Evolutionary conservation across 371 early-diverging fungal genomes (phyloP).

Genomic region (Sporodiniella umbellata): DNA sequence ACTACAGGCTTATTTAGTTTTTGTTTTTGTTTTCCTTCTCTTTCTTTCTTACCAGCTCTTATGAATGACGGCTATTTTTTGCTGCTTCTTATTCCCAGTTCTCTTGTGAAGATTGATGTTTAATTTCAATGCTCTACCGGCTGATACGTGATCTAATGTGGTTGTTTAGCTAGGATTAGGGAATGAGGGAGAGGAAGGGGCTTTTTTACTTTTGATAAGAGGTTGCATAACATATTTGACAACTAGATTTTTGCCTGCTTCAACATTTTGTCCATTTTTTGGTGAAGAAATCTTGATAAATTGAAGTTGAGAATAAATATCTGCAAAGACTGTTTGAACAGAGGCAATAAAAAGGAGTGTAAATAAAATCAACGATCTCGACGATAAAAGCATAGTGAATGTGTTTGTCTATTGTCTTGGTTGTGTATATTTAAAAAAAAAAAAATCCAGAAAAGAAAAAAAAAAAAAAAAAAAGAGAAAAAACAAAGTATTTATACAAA

Average conservation of each 20-base stretch:
- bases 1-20: constrained; percentile 7
- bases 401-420: too few relatives aligned
- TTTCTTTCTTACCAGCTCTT: constrained; percentile 27
- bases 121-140: constrained; percentile 35
- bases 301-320: constrained; percentile 43
- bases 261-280: constrained; percentile 30
- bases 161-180: too few relatives aligned
- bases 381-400: constrained; percentile 2
- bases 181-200: constrained; percentile 1
- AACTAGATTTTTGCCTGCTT: constrained; percentile 31
- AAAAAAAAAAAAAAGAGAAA: constrained; percentile 3
- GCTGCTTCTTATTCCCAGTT: constrained; percentile 36
- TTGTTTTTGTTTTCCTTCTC: too few relatives aligned
- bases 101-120: constrained; percentile 41
- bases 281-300: constrained; percentile 48
- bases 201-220: constrained; percentile 30
- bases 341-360: constrained; percentile 9
- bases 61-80: constrained; percentile 28
- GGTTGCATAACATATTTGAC: constrained; percentile 51
- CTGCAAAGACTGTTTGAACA: constrained; percentile 26
- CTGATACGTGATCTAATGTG: constrained; percentile 29
- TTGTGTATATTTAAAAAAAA: too few relatives aligned
- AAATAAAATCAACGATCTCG: constrained; percentile 14
- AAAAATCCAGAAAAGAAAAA: neutral
- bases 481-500: neutral